These are phyloP conservation scores for Elongisporangium anandrum DNA, from an alignment of 352 stramenopile species.

Conservation along the genomic window DNA sequence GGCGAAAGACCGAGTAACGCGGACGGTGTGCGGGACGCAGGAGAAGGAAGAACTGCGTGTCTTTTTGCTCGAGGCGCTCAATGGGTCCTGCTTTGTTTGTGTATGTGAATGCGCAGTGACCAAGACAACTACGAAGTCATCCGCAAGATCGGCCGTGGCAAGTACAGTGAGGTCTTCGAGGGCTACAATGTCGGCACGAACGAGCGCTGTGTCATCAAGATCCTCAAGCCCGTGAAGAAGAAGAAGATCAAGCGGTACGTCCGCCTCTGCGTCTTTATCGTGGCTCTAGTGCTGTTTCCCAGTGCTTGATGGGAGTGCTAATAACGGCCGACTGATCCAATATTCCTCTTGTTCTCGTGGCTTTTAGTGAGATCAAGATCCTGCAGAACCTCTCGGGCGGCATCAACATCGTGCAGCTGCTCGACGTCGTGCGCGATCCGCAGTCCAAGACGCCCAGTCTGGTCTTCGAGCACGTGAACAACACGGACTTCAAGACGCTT, in stretches of 20 bases:
- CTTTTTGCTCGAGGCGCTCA: background rate
- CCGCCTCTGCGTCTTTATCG: background rate
- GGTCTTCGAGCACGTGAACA: slow-evolving; percentile 99
- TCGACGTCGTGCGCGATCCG: slow-evolving; percentile 98
- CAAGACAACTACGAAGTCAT: slow-evolving; percentile 99
- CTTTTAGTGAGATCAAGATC: slow-evolving; percentile 97
- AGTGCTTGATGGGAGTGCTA: too few relatives aligned
- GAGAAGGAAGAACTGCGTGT: slow-evolving; percentile 2
- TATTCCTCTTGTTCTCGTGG: background rate
- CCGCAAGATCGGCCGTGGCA: slow-evolving; percentile 98
- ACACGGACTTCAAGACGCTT: slow-evolving; percentile 99
- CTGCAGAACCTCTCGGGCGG: slow-evolving; percentile 98
- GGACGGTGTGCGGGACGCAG: background rate
- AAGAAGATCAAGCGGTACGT: slow-evolving; percentile 98
- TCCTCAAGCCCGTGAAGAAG: slow-evolving; percentile 99
- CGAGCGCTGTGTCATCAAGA: slow-evolving; percentile 99
- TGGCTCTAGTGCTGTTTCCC: too few relatives aligned
- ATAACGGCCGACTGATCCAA: background rate
- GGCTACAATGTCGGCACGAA: slow-evolving; percentile 97
- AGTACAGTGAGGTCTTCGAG: slow-evolving; percentile 99
- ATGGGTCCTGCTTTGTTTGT: background rate
- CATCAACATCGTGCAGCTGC: slow-evolving; percentile 98
- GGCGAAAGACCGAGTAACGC: background rate
- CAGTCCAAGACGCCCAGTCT: slow-evolving; percentile 98
- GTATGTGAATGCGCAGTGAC: slow-evolving; percentile 48